Base-by-base conservation (phyloP, 192 early-diverging fungal genomes). In the Globomyces pollinis-pini region DNA sequence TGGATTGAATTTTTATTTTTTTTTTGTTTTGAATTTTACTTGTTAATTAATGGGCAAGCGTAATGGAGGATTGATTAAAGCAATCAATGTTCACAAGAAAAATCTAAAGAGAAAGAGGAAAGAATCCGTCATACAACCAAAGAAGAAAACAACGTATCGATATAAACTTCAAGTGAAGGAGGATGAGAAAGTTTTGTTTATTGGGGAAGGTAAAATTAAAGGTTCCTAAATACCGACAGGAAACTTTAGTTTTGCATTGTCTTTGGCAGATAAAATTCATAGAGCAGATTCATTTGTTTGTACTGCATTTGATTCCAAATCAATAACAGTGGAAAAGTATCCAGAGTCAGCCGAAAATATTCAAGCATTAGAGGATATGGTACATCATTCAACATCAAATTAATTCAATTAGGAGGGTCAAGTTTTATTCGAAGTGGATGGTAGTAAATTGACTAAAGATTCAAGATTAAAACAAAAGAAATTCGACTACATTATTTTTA, bases 401-500 rank as follows among this genome's bases (percentile, higher is more conserved):
- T 62, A 94, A 9, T 59, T 57, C 15, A 76, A 69, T 30, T 71
- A 80, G 29, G 89, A 86, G 5, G 91, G 74, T 6, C 75, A 69
- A 2, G 83, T 93, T 0, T 38, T 91, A 9, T 93, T 78, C 72
- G 77, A 77, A 5, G 78, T 95, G 0, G 91, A 98, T 64, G 90
- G 77, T 1, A 91, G 90, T 0, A 62, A 77, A 21, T 50, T 97
- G 39, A 67, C 68, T 1, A 82, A 70, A 32, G 68, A 61, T 58
- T 77, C 80, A 59, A 65, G 62, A 31, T 69, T 94, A 23, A 59
- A 45, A 23, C 33, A 36, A 18, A 70, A 73, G 47, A 38, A 60
- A 32, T 98, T 93, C 61, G 73, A 80, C 36, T 87, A 86, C 58
- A 90, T 98, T 32, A 81, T 94, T 12, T 98, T 98, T 66, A 94